Percentiles rank a stretch among this genome's conserved stretches.
phyloP scores from a whole-genome alignment of 2,329 filamentous ascomycete genomes.

The Kalmusia sp. region DNA sequence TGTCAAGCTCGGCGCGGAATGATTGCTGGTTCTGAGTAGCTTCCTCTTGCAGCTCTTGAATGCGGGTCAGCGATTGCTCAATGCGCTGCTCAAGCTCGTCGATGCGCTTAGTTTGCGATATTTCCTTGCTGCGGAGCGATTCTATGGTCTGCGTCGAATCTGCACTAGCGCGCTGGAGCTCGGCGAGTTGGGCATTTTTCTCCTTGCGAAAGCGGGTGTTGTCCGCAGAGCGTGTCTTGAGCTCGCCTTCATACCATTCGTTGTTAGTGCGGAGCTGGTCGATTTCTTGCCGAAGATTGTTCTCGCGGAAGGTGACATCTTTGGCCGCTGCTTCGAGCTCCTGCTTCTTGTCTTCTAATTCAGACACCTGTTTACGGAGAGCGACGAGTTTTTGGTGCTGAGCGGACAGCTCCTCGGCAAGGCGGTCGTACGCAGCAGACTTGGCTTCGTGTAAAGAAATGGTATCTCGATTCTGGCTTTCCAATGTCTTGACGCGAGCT shows the following conservation, averaged over 20 bases:
- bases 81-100: conserved; percentile 86
- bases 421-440: conserved; percentile 81
- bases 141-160: conserved; percentile 81
- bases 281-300: conserved; percentile 87
- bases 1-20: conserved; percentile 85
- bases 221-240: conserved; percentile 88
- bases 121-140: conserved; percentile 78
- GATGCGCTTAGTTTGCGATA: conserved; percentile 78
- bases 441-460: conserved; percentile 89
- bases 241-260: conserved; percentile 90
- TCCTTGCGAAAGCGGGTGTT: conserved; percentile 92
- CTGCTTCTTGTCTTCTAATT: conserved; percentile 84
- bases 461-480: conserved; percentile 91
- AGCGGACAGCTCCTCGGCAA: conserved; percentile 84
- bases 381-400: conserved; percentile 89
- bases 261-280: conserved; percentile 87
- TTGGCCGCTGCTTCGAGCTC: conserved; percentile 79
- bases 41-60: conserved; percentile 86
- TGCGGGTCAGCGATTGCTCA: conserved; percentile 80
- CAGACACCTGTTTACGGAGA: conserved; percentile 80
- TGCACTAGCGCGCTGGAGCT: conserved; percentile 87
- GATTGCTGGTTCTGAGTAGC: conserved; percentile 83
- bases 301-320: conserved; percentile 87
- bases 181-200: conserved; percentile 86
- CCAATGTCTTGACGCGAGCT: conserved; percentile 83